Conservation (phyloP, 306 rosid species). For the Lagenaria siceraria region DNA sequence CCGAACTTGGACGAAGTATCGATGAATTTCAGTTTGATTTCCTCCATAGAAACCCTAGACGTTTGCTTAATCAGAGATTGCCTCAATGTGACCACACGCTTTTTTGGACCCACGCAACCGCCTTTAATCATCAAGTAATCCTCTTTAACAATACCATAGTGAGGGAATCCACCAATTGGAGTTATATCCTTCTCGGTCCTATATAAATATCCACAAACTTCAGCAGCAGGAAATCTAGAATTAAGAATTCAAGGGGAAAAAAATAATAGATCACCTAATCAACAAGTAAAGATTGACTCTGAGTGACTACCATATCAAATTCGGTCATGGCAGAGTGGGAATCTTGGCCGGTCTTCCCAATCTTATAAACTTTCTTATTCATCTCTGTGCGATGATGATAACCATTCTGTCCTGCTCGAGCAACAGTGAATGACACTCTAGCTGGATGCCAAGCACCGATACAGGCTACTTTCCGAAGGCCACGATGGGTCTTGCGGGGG, state of each 20-base stretch:
- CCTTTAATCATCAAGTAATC: constrained; percentile 58
- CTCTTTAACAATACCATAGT: constrained; percentile 53
- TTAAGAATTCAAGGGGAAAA: not conserved
- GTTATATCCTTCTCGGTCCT: constrained; percentile 78
- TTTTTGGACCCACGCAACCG: constrained; percentile 60
- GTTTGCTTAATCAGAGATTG: constrained; percentile 67
- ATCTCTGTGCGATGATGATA: constrained; percentile 68
- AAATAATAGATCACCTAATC: constrained; percentile 8
- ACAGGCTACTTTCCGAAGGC: constrained; percentile 66
- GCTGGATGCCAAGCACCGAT: constrained; percentile 97
- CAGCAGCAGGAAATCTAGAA: not conserved
- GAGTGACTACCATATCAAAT: constrained; percentile 22
- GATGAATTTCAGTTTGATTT: constrained; percentile 56
- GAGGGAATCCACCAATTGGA: constrained; percentile 81
- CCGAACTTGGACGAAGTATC: constrained; percentile 76
- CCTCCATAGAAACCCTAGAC: constrained; percentile 57
- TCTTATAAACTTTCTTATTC: constrained; percentile 39
- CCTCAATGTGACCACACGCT: constrained; percentile 58
- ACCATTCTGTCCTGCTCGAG: constrained; percentile 85
- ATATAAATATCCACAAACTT: not conserved
- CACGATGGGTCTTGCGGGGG: constrained; percentile 83
- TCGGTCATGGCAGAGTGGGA: constrained; percentile 27
- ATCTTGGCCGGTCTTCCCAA: constrained; percentile 27
- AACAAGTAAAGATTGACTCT: not conserved
- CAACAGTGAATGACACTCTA: constrained; percentile 76